Conservation (phyloP, 148 eudicot genomes). For the Rhododendron mucronatum region DNA sequence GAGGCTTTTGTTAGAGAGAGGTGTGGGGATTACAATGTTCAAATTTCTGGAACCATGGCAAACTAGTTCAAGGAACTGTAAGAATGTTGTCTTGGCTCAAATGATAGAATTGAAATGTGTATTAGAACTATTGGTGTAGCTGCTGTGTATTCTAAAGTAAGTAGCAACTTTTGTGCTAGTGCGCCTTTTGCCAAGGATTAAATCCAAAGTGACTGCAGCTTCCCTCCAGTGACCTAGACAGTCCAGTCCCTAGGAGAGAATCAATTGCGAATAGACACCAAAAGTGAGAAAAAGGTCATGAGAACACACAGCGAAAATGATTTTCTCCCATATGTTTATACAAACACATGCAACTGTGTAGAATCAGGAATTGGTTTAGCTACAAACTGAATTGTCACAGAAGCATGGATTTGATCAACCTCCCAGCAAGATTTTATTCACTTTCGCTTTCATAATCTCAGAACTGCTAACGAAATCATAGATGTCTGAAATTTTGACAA, state of each 20-base stretch:
- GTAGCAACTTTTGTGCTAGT: not conserved
- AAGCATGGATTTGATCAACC: not conserved
- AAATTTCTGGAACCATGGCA: not conserved
- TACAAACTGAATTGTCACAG: not conserved
- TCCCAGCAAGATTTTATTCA: not conserved
- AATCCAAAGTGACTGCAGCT: not conserved
- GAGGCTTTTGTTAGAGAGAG: not conserved
- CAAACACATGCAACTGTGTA: not conserved
- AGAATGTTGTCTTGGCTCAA: not conserved
- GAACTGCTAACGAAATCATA: not conserved
- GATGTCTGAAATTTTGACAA: not conserved
- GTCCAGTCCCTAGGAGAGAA: not conserved
- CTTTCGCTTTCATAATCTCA: not conserved
- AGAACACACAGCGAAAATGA: not conserved
- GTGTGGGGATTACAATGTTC: not conserved
- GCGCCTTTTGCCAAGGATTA: not conserved
- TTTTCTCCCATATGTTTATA: not conserved
- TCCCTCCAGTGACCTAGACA: not conserved
- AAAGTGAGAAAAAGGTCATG: not conserved
- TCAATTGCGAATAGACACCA: not conserved
- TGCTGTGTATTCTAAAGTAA: not conserved
- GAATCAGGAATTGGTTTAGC: not conserved
- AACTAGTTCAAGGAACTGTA: not conserved
- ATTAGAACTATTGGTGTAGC: not conserved
- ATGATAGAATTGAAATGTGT: not conserved